phyloP scores from a whole-genome alignment of 768 basidiomycete species.

The Termitomyces sp. region DNA sequence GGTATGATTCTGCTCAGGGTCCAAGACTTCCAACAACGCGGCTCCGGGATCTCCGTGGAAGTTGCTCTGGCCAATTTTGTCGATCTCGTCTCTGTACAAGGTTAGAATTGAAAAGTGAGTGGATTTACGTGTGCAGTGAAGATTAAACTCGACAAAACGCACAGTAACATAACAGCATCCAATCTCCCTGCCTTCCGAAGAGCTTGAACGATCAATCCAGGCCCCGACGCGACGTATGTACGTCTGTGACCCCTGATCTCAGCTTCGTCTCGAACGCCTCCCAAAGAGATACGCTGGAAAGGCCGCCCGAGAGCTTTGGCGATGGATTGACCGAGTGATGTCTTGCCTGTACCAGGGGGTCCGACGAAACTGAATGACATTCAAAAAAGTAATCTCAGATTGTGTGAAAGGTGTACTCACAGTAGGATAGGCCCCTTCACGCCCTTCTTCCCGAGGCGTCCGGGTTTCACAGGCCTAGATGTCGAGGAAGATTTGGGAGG shows the following conservation, averaged over 20 bases:
- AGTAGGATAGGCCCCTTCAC: conserved; percentile 74
- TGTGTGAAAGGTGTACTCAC: conserved; percentile 26
- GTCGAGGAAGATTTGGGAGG: conserved; percentile 12
- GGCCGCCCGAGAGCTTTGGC: conserved; percentile 80
- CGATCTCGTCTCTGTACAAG: conserved; percentile 71
- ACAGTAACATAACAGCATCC: conserved; percentile 78
- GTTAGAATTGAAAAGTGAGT: conserved; percentile 1
- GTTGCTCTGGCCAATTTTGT: conserved; percentile 84
- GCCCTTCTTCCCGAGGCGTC: conserved; percentile 30
- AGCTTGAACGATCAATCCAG: conserved; percentile 83
- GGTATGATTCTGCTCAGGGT: conserved; percentile 88
- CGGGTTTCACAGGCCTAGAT: conserved; percentile 9
- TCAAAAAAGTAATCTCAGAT: conserved; percentile 1
- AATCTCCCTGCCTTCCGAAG: conserved; percentile 76
- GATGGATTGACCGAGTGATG: conserved; percentile 85
- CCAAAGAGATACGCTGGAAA: conserved; percentile 89
- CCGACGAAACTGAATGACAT: conserved; percentile 68
- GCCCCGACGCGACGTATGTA: conserved; percentile 90
- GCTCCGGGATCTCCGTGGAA: conserved; percentile 93
- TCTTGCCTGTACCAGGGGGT: conserved; percentile 90
- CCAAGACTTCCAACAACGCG: conserved; percentile 86
- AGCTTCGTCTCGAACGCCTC: conserved; percentile 93
- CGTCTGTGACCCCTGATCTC: conserved; percentile 49
- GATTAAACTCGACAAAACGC: conserved; percentile 21
- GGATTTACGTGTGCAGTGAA: not conserved